Conservation (phyloP, 2,329 filamentous ascomycete genomes). For the Alternaria sp. region DNA sequence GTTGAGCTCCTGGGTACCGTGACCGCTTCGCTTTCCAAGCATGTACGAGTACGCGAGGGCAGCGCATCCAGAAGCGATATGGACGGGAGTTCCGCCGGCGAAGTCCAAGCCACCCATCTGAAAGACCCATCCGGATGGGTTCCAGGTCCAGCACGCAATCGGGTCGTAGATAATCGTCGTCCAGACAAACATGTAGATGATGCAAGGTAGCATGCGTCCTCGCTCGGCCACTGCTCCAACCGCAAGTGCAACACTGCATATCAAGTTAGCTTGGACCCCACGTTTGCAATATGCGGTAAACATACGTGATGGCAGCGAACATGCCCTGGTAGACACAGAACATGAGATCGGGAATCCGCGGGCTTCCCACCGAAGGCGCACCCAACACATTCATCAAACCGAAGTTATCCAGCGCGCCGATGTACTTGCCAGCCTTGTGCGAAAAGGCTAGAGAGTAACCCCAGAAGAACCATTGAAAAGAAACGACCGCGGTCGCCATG, state of each 20-base stretch:
- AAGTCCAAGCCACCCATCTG: constrained; percentile 84
- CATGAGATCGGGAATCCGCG: constrained; percentile 78
- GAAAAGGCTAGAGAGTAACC: constrained; percentile 85
- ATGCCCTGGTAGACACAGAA: constrained; percentile 89
- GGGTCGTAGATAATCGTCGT: constrained; percentile 88
- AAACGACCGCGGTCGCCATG: constrained; percentile 78
- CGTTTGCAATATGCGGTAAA: constrained; percentile 14
- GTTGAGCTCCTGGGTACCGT: constrained; percentile 86
- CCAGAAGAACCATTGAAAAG: constrained; percentile 97
- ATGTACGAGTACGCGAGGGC: constrained; percentile 91
- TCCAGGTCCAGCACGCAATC: constrained; percentile 96
- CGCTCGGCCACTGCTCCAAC: constrained; percentile 86
- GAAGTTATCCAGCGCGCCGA: constrained; percentile 80
- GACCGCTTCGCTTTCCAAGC: constrained; percentile 83
- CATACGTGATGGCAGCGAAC: constrained; percentile 87
- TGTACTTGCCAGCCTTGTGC: constrained; percentile 74
- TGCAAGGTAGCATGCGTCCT: constrained; percentile 84
- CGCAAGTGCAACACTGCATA: constrained; percentile 74
- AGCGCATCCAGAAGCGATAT: constrained; percentile 82
- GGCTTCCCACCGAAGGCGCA: constrained; percentile 74
- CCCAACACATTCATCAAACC: constrained; percentile 79
- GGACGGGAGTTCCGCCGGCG: constrained; percentile 87
- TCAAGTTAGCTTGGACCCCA: constrained; percentile 1
- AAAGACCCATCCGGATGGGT: constrained; percentile 79
- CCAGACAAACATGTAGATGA: constrained; percentile 95